Evolutionary conservation across 176 grass and related monocot genomes (phyloP).

Genomic region (Eragrostis nindensis): DNA sequence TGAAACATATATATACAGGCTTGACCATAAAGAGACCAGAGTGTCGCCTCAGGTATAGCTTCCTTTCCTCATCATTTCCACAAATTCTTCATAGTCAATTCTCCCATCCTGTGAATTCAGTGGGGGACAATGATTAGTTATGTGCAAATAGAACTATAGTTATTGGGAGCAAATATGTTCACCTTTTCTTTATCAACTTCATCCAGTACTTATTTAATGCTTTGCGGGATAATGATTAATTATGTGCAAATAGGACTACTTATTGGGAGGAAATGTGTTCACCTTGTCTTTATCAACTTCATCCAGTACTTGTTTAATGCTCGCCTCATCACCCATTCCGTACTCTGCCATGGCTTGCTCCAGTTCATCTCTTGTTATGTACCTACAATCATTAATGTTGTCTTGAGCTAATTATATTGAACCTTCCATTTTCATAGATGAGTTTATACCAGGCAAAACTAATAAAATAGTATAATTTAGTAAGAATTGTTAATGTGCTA

Average conservation of each 20-base stretch:
- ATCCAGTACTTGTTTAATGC: constrained; percentile 73
- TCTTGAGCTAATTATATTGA: constrained; percentile 19
- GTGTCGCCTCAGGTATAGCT: constrained; percentile 37
- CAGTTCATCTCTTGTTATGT: constrained; percentile 95
- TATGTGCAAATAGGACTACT: background rate
- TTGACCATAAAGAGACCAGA: constrained; percentile 21
- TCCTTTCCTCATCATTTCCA: constrained; percentile 85
- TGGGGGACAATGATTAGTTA: constrained; percentile 1
- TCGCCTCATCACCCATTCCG: constrained; percentile 74
- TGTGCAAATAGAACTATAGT: background rate
- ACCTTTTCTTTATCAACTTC: constrained; percentile 80
- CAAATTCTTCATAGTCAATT: constrained; percentile 85
- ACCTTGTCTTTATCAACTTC: constrained; percentile 84
- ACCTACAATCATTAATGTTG: constrained; percentile 52
- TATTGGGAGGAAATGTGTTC: constrained; percentile 30
- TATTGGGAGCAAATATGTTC: constrained; percentile 15
- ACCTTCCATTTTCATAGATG: background rate
- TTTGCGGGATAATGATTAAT: constrained; percentile 26
- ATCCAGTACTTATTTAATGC: constrained; percentile 70
- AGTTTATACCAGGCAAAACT: constrained; percentile 21
- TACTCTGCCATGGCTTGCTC: constrained; percentile 73
- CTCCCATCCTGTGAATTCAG: constrained; percentile 62
- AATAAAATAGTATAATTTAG: background rate
- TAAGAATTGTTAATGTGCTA: constrained; percentile 19
- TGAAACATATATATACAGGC: constrained; percentile 36